These are phyloP conservation scores for Saprolegnia diclina DNA, from an alignment of 352 stramenopile species.

Conservation along the genomic window DNA sequence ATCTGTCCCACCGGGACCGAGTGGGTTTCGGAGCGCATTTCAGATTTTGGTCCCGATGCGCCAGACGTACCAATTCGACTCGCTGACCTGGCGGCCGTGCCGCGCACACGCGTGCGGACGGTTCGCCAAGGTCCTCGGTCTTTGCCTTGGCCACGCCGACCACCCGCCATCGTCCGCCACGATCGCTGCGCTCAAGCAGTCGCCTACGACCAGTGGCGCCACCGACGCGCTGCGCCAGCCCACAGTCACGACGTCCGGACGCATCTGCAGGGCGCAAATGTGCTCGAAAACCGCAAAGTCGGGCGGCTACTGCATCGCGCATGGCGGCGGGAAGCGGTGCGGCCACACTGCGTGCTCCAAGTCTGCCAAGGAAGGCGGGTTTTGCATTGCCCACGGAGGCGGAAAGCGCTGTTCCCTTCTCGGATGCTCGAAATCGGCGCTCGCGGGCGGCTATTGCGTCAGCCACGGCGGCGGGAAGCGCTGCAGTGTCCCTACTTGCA, in stretches of 20 bases:
- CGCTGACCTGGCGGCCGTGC: background rate
- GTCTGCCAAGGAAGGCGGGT: constrained; percentile 27
- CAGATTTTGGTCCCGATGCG: background rate
- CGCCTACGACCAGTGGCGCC: background rate
- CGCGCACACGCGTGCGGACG: background rate
- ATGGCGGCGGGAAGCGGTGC: constrained; percentile 29
- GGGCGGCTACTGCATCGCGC: constrained; percentile 25
- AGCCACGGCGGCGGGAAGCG: constrained; percentile 73
- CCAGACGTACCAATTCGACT: too few species aligned
- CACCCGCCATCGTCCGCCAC: background rate
- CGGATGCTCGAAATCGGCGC: constrained; percentile 24
- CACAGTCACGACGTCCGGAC: background rate
- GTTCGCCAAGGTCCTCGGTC: constrained; percentile 14
- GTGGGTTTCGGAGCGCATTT: background rate
- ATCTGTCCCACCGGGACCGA: constrained; percentile 1
- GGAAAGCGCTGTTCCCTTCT: constrained; percentile 27
- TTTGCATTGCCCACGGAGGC: constrained; percentile 29
- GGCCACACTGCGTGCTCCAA: constrained; percentile 15
- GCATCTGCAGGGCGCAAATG: background rate
- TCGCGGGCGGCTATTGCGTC: constrained; percentile 72
- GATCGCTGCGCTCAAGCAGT: background rate
- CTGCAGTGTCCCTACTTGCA: constrained; percentile 57
- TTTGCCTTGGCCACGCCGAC: constrained; percentile 11
- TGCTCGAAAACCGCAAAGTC: constrained; percentile 25
- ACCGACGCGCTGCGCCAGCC: background rate